Evolutionary conservation across 257 asterid species (phyloP).

Genomic region (Solanum peruvianum): DNA sequence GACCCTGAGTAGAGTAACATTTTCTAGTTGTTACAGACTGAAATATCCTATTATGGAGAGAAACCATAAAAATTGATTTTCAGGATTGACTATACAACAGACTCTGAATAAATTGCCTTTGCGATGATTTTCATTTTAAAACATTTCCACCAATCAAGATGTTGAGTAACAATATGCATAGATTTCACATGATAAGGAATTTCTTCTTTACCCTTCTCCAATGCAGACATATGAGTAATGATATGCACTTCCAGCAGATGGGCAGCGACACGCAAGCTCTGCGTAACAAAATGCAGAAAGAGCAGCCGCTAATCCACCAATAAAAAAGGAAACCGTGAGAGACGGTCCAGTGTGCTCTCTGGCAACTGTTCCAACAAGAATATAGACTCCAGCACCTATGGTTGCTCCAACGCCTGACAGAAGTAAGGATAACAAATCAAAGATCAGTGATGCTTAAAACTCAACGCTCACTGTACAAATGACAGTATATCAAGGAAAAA

Average conservation of each 20-base stretch:
- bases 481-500: background rate
- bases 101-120: background rate
- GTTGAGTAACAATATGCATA: background rate
- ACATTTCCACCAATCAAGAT: background rate
- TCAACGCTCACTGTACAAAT: background rate
- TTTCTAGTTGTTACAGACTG: background rate
- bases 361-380: slow-evolving; percentile 95
- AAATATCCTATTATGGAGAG: background rate
- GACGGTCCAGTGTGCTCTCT: slow-evolving; percentile 96
- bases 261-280: slow-evolving; percentile 90
- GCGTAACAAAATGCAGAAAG: slow-evolving; percentile 96
- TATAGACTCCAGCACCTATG: slow-evolving; percentile 92
- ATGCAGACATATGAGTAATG: slow-evolving; percentile 89
- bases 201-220: slow-evolving; percentile 71
- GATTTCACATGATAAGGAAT: background rate
- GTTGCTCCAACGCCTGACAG: slow-evolving; percentile 82
- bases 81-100: background rate
- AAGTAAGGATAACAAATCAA: background rate
- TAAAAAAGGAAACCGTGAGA: slow-evolving; percentile 72
- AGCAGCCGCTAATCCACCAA: slow-evolving; percentile 95
- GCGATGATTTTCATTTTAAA: background rate
- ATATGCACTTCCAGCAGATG: slow-evolving; percentile 99
- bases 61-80: background rate
- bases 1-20: slow-evolving; percentile 30
- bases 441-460: background rate